These are phyloP conservation scores for Hemileia vastatrix DNA, from an alignment of 1,284 basidiomycete genomes.

Conservation along the genomic window DNA sequence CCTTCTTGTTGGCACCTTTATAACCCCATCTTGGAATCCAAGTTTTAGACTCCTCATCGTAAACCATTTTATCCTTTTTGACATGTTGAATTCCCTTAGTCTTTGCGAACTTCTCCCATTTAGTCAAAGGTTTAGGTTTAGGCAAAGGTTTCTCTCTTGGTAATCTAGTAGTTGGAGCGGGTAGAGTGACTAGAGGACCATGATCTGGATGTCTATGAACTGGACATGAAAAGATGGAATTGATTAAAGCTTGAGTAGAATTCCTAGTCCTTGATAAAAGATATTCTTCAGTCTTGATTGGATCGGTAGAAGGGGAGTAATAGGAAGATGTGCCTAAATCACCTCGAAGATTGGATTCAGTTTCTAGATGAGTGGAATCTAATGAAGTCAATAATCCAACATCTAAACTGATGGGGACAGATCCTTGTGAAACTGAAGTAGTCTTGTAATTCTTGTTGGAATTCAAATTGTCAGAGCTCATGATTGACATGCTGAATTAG, in stretches of 20 bases:
- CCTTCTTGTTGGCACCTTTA: conserved; percentile 65
- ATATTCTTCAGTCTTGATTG: conserved; percentile 61
- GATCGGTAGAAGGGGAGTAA: conserved; percentile 48
- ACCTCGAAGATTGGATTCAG: background rate
- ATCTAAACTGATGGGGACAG: conserved; percentile 69
- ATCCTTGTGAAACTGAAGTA: too few relatives aligned
- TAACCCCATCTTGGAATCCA: conserved; percentile 89
- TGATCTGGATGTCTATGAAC: conserved; percentile 65
- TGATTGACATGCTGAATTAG: too few relatives aligned
- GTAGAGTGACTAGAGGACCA: conserved; percentile 74
- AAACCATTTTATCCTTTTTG: conserved; percentile 69
- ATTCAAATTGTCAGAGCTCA: too few relatives aligned
- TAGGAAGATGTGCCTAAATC: background rate
- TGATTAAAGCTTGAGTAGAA: conserved; percentile 71
- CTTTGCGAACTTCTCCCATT: conserved; percentile 92
- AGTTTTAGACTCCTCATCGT: conserved; percentile 87
- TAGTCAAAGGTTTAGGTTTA: conserved; percentile 81
- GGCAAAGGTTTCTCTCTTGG: conserved; percentile 87
- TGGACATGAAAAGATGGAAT: conserved; percentile 71
- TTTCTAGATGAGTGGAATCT: conserved; percentile 50
- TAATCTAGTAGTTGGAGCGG: conserved; percentile 61
- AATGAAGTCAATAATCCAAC: conserved; percentile 71
- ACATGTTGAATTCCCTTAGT: conserved; percentile 83
- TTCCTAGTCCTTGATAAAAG: conserved; percentile 75
- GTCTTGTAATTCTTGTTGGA: too few relatives aligned